A percentile compares a stretch with the other conserved stretches of the same genome.
Conservation (phyloP, 768 basidiomycete genomes). For the Phanerochaete carnosa region DNA sequence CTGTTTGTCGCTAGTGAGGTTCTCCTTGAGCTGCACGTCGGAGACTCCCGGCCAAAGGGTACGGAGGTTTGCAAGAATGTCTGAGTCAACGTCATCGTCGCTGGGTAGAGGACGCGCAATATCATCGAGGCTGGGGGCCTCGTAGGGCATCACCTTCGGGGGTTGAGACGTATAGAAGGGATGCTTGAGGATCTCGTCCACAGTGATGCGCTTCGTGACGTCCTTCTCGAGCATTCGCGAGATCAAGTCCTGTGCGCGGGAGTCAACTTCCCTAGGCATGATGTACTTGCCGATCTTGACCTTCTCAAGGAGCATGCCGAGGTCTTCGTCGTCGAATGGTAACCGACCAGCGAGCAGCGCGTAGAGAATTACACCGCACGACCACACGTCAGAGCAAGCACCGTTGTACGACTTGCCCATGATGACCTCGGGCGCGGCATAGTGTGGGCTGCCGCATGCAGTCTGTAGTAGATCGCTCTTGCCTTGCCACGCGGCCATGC, state of each 20-base stretch:
- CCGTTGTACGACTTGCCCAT: constrained; percentile 83
- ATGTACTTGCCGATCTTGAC: constrained; percentile 71
- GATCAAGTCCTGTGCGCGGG: constrained; percentile 74
- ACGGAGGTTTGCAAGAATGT: constrained; percentile 85
- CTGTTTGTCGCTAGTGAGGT: constrained; percentile 59
- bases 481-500: constrained; percentile 93
- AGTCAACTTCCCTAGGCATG: constrained; percentile 70
- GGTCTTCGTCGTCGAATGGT: constrained; percentile 93
- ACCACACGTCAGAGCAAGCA: constrained; percentile 91
- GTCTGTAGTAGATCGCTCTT: constrained; percentile 67
- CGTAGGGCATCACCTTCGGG: constrained; percentile 39
- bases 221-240: constrained; percentile 78
- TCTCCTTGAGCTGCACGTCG: constrained; percentile 70
- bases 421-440: constrained; percentile 91
- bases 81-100: constrained; percentile 72
- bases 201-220: constrained; percentile 72
- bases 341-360: constrained; percentile 83
- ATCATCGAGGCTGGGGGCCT: constrained; percentile 58
- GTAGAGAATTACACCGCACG: constrained; percentile 90
- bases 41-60: constrained; percentile 87
- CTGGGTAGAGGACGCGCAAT: constrained; percentile 67
- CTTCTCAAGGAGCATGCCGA: constrained; percentile 72
- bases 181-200: constrained; percentile 75
- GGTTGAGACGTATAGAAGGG: constrained; percentile 68
- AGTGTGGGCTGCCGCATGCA: constrained; percentile 92